Conservation (phyloP, 2,329 filamentous ascomycete species). For the Arthrobotrys entomopaga region DNA sequence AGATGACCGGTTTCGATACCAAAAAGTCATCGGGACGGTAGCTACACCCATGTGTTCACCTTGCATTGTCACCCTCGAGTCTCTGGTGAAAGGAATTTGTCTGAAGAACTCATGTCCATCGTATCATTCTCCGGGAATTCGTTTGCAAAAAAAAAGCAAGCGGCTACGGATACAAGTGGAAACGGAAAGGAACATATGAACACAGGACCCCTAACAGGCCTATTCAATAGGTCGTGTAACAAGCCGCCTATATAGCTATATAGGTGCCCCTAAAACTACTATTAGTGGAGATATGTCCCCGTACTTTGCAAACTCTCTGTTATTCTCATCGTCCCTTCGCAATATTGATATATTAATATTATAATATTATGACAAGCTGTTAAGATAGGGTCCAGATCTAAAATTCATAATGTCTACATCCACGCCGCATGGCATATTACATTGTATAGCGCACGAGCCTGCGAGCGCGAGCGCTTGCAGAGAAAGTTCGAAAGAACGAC, state of each 20-base stretch:
- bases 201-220: constrained; percentile 34
- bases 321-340: neutral
- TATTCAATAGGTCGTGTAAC: constrained; percentile 14
- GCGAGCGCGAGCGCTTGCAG: too few species aligned
- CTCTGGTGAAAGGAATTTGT: constrained; percentile 19
- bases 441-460: too few species aligned
- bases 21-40: constrained; percentile 11
- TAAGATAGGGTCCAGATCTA: neutral
- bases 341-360: constrained; percentile 12
- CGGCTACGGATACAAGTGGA: neutral
- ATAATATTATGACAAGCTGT: neutral
- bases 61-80: neutral
- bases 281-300: neutral
- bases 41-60: neutral
- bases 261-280: constrained; percentile 21
- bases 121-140: neutral
- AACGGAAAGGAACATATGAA: constrained; percentile 26
- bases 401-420: neutral
- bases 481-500: too few species aligned
- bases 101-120: neutral
- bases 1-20: neutral
- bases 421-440: too few species aligned
- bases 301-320: neutral
- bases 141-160: constrained; percentile 13
- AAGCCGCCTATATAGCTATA: constrained; percentile 1